Conservation (phyloP, 768 basidiomycete genomes). For the Dioszegia hungarica region DNA sequence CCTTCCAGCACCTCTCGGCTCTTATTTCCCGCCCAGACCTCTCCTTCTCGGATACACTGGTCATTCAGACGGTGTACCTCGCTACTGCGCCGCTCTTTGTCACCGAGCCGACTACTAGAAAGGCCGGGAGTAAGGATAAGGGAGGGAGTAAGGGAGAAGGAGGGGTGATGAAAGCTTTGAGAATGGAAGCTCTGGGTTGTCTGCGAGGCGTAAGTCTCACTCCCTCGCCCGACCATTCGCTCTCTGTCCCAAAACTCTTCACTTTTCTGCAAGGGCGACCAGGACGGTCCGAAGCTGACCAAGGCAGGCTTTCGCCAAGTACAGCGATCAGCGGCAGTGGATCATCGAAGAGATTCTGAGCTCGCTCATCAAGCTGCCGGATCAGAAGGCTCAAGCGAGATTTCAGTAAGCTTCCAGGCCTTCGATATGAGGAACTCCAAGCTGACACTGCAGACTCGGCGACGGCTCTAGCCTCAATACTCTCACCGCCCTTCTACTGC, state of each 20-base stretch:
- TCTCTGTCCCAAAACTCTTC: too few species aligned
- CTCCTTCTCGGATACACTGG: constrained; percentile 81
- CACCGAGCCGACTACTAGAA: constrained; percentile 51
- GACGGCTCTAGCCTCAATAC: constrained; percentile 90
- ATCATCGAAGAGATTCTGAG: constrained; percentile 95
- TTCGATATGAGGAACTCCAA: not conserved
- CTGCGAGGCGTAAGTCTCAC: constrained; percentile 68
- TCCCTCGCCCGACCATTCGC: too few species aligned
- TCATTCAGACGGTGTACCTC: constrained; percentile 88
- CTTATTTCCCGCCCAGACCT: constrained; percentile 66
- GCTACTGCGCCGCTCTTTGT: constrained; percentile 88
- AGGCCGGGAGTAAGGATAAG: not conserved
- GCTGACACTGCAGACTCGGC: constrained; percentile 59
- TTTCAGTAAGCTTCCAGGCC: constrained; percentile 60
- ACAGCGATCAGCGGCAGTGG: constrained; percentile 81
- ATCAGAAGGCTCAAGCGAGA: constrained; percentile 80
- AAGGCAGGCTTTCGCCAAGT: constrained; percentile 77
- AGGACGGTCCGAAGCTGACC: too few species aligned
- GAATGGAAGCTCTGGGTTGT: constrained; percentile 74
- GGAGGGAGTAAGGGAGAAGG: constrained; percentile 51
- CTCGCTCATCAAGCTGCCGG: constrained; percentile 82
- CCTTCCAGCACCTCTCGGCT: constrained; percentile 68
- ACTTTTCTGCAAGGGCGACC: too few species aligned
- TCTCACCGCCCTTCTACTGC: constrained; percentile 83
- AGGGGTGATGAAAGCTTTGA: constrained; percentile 74